These are phyloP conservation scores for Quercus wislizeni DNA, from an alignment of 306 rosid genomes.

Conservation along the genomic window DNA sequence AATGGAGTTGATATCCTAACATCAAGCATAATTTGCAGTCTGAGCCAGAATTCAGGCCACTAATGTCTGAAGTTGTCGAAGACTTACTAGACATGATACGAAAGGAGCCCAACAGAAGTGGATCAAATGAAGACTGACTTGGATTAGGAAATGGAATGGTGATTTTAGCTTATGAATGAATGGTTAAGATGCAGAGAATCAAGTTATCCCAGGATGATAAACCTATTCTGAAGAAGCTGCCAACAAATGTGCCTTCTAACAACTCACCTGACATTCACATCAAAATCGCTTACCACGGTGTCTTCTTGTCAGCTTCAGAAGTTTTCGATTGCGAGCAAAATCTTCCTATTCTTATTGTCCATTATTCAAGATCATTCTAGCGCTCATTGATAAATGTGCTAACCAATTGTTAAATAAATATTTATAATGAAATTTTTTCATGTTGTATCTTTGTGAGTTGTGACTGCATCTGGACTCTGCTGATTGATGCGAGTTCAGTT, in stretches of 20 bases:
- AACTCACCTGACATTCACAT: constrained; percentile 33
- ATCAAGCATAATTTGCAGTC: constrained; percentile 48
- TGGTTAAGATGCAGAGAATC: constrained; percentile 27
- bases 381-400: constrained; percentile 29
- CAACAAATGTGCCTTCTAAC: constrained; percentile 32
- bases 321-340: constrained; percentile 16
- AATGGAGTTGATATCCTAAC: constrained; percentile 12
- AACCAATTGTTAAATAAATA: constrained; percentile 35
- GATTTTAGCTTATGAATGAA: constrained; percentile 18
- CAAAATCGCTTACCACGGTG: constrained; percentile 6
- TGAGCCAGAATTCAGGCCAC: constrained; percentile 91
- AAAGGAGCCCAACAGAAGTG: constrained; percentile 57
- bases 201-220: constrained; percentile 20
- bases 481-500: constrained; percentile 1
- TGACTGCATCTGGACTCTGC: constrained; percentile 1
- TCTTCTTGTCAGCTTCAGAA: constrained; percentile 18
- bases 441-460: constrained; percentile 19
- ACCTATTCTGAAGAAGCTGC: constrained; percentile 8
- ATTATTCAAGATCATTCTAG: constrained; percentile 24
- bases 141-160: constrained; percentile 12
- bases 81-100: constrained; percentile 79
- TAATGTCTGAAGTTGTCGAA: constrained; percentile 87
- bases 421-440: constrained; percentile 32
- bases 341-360: constrained; percentile 20
- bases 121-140: constrained; percentile 56